Evolutionary conservation across 78 protist species (phyloP), one percentile per base, ranked within the genome.

Genomic region (Chrysochromulina parva): DNA sequence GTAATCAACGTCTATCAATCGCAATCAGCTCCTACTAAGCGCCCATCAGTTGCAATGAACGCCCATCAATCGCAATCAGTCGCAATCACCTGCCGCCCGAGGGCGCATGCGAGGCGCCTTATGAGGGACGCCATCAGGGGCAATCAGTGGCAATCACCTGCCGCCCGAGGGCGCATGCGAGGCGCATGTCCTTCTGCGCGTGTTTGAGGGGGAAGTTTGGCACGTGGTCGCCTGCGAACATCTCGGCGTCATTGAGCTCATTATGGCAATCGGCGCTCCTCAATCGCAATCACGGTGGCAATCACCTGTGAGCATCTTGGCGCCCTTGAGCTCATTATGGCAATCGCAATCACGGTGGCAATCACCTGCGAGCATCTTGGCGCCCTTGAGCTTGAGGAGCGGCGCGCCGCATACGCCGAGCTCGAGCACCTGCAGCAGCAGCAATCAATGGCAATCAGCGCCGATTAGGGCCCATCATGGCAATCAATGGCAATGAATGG

Each of bases 221-320:
- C 57, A 24, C 50, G 38, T 86, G n/a, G 52, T 3, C 60, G 14
- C 52, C 10, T 50, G 19, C 11, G 13, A 38, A 16, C 88, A 94
- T 97, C 86, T 97, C 94, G 57, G 99, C 95, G 88, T 93, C 88
- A 86, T 91, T 91, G 47, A 50, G 48, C 53, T 48, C 78, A 24
- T 14, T 60, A 19, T 14, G 59, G 67, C 1, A 58, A 84, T 73
- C 48, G 87, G 89, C 38, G 20, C 10, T 19, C 50, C 20, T 69
- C 65, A 67, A 26, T 90, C 93, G 19, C 93, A 13, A 60, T 19
- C 67, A 13, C 17, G 67, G 38, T 38, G 38, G 38, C 38, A 38
- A 38, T 38, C 38, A 38, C 38, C 38, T 38, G 38, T 38, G 38
- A 38, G 38, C 38, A 38, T 38, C 38, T 38, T 38, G 38, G 38